Percentiles rank a stretch among this genome's conserved stretches.
These are phyloP conservation scores for Sarocladium oryzae DNA, from an alignment of 2,329 filamentous ascomycete genomes.

Conservation along the genomic window DNA sequence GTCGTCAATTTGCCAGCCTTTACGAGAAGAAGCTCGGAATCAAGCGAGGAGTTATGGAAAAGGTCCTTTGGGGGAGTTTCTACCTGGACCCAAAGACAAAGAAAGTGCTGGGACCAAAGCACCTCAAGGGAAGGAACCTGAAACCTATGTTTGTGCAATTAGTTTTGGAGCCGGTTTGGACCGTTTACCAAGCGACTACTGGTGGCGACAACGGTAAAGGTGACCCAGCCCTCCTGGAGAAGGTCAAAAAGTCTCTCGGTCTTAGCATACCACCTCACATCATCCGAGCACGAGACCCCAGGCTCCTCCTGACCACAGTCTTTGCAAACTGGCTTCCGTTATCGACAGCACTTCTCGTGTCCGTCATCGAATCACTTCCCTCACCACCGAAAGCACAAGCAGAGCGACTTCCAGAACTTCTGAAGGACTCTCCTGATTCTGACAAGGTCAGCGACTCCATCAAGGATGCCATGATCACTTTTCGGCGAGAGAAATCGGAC, in stretches of 20 bases:
- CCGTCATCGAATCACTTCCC: slow-evolving; percentile 86
- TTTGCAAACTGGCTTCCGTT: slow-evolving; percentile 88
- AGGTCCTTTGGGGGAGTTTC: slow-evolving; percentile 93
- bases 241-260: slow-evolving; percentile 87
- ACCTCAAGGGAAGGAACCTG: slow-evolving; percentile 82
- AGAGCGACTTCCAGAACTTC: slow-evolving; percentile 68
- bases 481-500: slow-evolving; percentile 62
- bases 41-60: slow-evolving; percentile 80
- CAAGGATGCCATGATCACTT: slow-evolving; percentile 74
- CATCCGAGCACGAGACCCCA: slow-evolving; percentile 74
- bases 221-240: slow-evolving; percentile 76
- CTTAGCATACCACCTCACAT: slow-evolving; percentile 82
- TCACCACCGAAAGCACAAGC: slow-evolving; percentile 77
- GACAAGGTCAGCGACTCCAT: slow-evolving; percentile 62
- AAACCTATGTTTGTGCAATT: slow-evolving; percentile 98
- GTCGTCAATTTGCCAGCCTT: slow-evolving; percentile 83
- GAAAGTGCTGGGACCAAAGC: slow-evolving; percentile 81
- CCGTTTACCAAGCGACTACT: slow-evolving; percentile 84
- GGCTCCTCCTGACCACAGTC: slow-evolving; percentile 75
- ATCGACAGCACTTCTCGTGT: slow-evolving; percentile 87
- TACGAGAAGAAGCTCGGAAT: slow-evolving; percentile 98
- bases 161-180: slow-evolving; percentile 93
- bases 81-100: slow-evolving; percentile 97
- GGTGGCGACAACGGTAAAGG: slow-evolving; percentile 78
- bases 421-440: slow-evolving; percentile 73